These are phyloP conservation scores for Seiridium unicorne DNA, from an alignment of 2,329 filamentous ascomycete species.

Conservation along the genomic window DNA sequence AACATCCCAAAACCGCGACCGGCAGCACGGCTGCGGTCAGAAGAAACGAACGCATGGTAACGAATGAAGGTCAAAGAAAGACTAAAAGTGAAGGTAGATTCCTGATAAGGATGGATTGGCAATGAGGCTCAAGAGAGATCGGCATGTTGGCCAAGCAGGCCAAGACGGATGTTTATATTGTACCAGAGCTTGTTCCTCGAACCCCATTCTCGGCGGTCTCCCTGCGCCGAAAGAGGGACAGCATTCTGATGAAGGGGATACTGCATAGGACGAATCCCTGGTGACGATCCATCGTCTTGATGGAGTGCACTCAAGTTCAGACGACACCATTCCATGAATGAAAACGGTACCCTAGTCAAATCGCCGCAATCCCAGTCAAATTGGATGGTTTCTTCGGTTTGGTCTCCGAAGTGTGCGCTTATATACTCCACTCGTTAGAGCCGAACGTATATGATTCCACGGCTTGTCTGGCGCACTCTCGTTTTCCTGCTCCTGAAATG, in stretches of 20 bases:
- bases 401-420: not conserved
- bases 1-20: not conserved
- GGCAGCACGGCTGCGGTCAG: not conserved
- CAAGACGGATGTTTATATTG: constrained; percentile 4
- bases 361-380: not conserved
- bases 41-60: constrained; percentile 6
- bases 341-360: not conserved
- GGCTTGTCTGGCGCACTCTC: no score
- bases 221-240: no score
- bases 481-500: no score
- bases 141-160: not conserved
- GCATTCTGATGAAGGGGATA: not conserved
- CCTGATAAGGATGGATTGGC: not conserved
- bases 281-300: not conserved
- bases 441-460: no score
- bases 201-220: not conserved
- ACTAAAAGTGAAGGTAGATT: not conserved
- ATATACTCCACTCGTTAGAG: not conserved
- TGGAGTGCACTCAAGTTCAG: not conserved
- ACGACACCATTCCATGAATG: not conserved
- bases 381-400: not conserved
- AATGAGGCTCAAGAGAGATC: not conserved
- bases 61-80: not conserved
- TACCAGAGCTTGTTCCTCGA: not conserved
- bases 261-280: not conserved